Evolutionary conservation across 2,329 filamentous ascomycete genomes (phyloP), one percentile per base, ranked within the genome.

Genomic region (Cladosporium colombiae): DNA sequence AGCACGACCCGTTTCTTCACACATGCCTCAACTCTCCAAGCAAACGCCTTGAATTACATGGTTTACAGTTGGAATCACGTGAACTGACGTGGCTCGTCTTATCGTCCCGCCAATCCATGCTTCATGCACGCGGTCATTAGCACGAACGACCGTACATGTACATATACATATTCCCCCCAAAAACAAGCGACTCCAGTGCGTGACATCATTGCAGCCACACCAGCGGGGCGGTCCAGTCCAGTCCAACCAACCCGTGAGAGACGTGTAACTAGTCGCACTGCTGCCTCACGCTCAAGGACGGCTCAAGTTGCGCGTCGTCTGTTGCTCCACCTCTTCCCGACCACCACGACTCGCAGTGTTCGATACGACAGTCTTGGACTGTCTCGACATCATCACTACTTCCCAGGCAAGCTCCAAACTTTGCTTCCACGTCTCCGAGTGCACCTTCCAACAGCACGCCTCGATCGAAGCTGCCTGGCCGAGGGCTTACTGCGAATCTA

Each of bases 151-250:
- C 11, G 10, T 18, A 40, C 49, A 52, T 14, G 49, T 52, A 52
- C 18, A 16, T 21, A 35, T 25, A 35, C 33, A 35, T 35, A 35
- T 14, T 14, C 13, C 33, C n/a, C 21, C 52, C 37, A 57, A 57
- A 55, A 52, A 29, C 49, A 52, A 57, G 55, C 55, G 40, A 18
- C 16, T 49, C 57, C 16, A 49, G 25, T 60, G 35, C 14, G 56
- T 60, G 57, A 60, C 44, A 53, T 62, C 60, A 62, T 62, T 49
- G 31, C 55, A 57, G 31, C 53, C 53, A 57, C 53, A 57, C 46
- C 21, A 49, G 60, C 40, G 58, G 58, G 58, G 58, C 49, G 31
- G 18, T 27, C 25, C 14, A 55, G 50, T 52, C 33, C 37, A 35
- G 33, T 35, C 33, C 33, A 35, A 35, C 33, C 33, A 44, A 8